Evolutionary conservation across 306 rosid species (phyloP).

Genomic region (Morella rubra): DNA sequence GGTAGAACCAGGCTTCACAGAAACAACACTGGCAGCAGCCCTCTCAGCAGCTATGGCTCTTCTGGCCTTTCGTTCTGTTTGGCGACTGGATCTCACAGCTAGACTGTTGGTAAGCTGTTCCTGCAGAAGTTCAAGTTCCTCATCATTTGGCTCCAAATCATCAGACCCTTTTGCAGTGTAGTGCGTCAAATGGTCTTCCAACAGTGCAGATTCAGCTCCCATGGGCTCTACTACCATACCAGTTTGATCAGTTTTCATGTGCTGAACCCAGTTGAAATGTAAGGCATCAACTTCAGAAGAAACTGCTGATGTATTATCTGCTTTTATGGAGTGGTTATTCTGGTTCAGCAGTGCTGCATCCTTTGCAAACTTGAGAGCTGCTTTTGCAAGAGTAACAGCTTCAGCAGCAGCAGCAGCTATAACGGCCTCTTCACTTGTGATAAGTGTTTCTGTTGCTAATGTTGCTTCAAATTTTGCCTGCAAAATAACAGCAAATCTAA

Average conservation of each 20-base stretch:
- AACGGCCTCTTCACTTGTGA: conserved; percentile 77
- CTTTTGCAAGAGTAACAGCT: conserved; percentile 90
- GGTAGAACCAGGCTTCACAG: conserved; percentile 64
- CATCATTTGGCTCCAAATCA: conserved; percentile 43
- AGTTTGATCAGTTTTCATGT: conserved; percentile 45
- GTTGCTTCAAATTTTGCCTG: conserved; percentile 64
- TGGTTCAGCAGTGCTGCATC: conserved; percentile 61
- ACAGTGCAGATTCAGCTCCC: conserved; percentile 36
- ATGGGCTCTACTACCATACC: conserved; percentile 38
- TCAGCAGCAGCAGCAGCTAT: conserved; percentile 91
- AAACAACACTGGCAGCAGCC: conserved; percentile 57
- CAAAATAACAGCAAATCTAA: conserved; percentile 23
- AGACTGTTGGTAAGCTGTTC: conserved; percentile 48
- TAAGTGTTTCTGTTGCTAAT: conserved; percentile 64
- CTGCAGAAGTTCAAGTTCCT: conserved; percentile 62
- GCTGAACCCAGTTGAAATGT: conserved; percentile 60
- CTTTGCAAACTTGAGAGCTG: conserved; percentile 82
- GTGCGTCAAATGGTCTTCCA: conserved; percentile 37
- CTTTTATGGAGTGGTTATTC: conserved; percentile 32
- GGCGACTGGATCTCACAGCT: conserved; percentile 83
- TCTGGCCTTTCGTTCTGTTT: conserved; percentile 75
- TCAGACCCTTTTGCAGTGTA: conserved; percentile 42
- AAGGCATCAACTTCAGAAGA: conserved; percentile 41
- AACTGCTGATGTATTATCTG: conserved; percentile 28
- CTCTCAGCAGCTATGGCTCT: conserved; percentile 82